Evolutionary conservation across 495 filamentous ascomycete species (phyloP).

Genomic region (Aspergillus bridgeri): DNA sequence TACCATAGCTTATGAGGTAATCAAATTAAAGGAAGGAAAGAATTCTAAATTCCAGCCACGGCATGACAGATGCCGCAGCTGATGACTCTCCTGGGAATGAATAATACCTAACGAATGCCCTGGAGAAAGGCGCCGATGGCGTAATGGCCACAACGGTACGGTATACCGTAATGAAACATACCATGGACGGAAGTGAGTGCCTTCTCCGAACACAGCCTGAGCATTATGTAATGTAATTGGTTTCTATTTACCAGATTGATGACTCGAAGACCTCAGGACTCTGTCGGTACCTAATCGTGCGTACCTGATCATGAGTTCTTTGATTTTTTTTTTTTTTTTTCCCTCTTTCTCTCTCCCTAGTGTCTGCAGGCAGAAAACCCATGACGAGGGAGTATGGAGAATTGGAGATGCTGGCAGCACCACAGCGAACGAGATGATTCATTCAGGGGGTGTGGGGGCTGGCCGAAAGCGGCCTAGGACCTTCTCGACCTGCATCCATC

Average conservation of each 20-base stretch:
- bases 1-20: background rate
- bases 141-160: background rate
- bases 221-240: background rate
- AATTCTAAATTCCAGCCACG: background rate
- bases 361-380: background rate
- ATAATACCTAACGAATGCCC: too few species aligned
- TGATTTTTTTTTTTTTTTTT: too few species aligned
- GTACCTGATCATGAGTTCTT: background rate
- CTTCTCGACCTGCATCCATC: slow-evolving; percentile 17
- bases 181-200: background rate
- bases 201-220: background rate
- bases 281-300: background rate
- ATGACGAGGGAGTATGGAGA: background rate
- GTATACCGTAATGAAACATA: too few species aligned
- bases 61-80: background rate
- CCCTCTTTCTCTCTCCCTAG: too few species aligned
- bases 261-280: too few species aligned
- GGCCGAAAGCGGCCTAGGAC: slow-evolving; percentile 17
- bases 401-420: background rate
- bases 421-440: slow-evolving; percentile 7
- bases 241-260: background rate
- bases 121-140: background rate
- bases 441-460: slow-evolving; percentile 22
- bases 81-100: background rate
- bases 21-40: background rate